Base-by-base conservation (phyloP, 1,284 basidiomycete genomes). In the Polyporus tsugae region DNA sequence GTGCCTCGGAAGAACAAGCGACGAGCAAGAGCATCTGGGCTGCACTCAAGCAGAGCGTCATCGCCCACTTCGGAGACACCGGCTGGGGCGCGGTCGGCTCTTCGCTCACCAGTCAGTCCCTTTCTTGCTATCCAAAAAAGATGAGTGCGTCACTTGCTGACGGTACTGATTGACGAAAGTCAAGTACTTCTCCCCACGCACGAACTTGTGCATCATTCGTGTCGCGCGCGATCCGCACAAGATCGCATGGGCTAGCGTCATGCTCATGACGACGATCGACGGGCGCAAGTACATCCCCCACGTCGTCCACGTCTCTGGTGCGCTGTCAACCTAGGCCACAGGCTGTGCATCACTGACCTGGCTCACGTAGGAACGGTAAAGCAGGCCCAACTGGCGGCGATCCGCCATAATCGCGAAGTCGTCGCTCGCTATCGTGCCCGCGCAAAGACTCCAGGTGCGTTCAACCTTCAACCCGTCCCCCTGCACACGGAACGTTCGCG, bases 171-270 rank as follows among this genome's bases (percentile, higher is more conserved):
- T 15, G n/a, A n/a, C 6, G 39, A 7, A 67, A 94, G 93, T 95
- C 68, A 95, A 94, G 78, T 95, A 95, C 75, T 94, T 89, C 75
- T 94, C 93, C 0, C 91, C 92, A 0, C 87, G 84, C 22, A 95
- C 92, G 10, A 88, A 89, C 71, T 82, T 94, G 0, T 93, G 90
- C 74, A 94, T 95, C 74, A 85, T 95, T 58, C 90, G 93, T 35
- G 91, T 94, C 36, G 90, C 89, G 22, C 82, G 93, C 59, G 93
- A 94, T 65, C 90, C 91, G 64, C 87, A 93, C 73, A 85, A 84
- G 13, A 86, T 90, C 60, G 91, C 90, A 0, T 93, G 92, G 92
- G 92, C 86, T 1, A 90, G 87, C 0, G 77, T 92, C 6, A 91
- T 92, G 0, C 79, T 94, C 13, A 76, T 94, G 58, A 85, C 87